Evolutionary conservation across 495 filamentous ascomycete genomes (phyloP).

Genomic region (Daldinia vernicosa): DNA sequence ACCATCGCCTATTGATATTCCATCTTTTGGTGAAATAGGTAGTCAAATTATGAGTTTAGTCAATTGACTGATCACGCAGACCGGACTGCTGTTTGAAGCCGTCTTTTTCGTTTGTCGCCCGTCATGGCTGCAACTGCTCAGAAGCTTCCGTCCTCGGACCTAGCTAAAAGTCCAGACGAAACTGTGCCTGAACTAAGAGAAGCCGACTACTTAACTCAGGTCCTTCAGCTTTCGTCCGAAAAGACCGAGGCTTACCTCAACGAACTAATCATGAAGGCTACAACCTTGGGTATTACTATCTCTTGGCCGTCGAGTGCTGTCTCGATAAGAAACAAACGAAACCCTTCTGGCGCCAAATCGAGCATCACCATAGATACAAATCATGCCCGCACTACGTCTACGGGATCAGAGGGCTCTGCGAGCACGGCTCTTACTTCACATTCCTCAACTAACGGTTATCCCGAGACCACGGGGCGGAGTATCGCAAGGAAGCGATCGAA

Average conservation of each 20-base stretch:
- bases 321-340: slow-evolving; percentile 37
- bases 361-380: slow-evolving; percentile 45
- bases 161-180: slow-evolving; percentile 21
- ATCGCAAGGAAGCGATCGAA: slow-evolving; percentile 49
- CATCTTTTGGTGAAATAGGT: slow-evolving; percentile 4
- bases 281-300: slow-evolving; percentile 54
- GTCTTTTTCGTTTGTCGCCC: slow-evolving; percentile 13
- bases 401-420: slow-evolving; percentile 47
- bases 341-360: slow-evolving; percentile 49
- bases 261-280: slow-evolving; percentile 51
- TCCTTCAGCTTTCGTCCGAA: slow-evolving; percentile 51
- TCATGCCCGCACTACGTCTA: slow-evolving; percentile 50
- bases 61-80: slow-evolving; percentile 28
- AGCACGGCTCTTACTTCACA: slow-evolving; percentile 49
- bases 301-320: slow-evolving; percentile 38
- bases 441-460: slow-evolving; percentile 42
- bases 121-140: slow-evolving; percentile 41
- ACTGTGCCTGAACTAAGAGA: slow-evolving; percentile 52
- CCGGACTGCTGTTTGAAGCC: slow-evolving; percentile 22
- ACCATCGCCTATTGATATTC: slow-evolving; percentile 26
- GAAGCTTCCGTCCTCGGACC: slow-evolving; percentile 30
- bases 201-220: slow-evolving; percentile 54
- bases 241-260: slow-evolving; percentile 54
- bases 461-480: slow-evolving; percentile 17
- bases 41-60: slow-evolving; percentile 41